Base-by-base conservation (phyloP, 192 early-diverging fungal genomes). In the Oehlia diaphana region DNA sequence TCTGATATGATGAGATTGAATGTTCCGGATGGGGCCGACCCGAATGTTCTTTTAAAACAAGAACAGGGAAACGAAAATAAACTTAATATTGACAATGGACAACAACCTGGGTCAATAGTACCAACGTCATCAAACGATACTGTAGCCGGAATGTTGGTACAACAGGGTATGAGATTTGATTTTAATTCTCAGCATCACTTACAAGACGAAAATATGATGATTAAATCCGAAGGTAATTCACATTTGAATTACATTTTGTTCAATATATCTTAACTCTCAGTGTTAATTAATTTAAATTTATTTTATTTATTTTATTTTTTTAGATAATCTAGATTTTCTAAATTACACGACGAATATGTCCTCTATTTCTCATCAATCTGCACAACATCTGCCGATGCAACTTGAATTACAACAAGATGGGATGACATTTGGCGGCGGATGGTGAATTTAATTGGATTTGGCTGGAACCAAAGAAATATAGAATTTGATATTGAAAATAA, bases 341-440 rank as follows among this genome's bases (percentile, higher is more conserved):
- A 72, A 72, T 50, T 72, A 72, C 26, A 26, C 70, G 21, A n/a
- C 71, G 28, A 31, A 28, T 33, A 50, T 53, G 28, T 2, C 42
- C 4, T 42, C 68, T 70, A 70, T 69, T 69, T 39, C 67, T 19
- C 67, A 69, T 69, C 67, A 69, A 39, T 69, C 68, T 28, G 13
- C 71, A 7, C 71, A 72, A 50, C 71, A 72, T 53, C 9, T 72
- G n/a, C 71, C 71, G 12, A 72, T 72, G 71, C 71, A 72, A 33
- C 9, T 72, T 2, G 71, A 72, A 5, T 47, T 72, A 28, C 47
- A n/a, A 49, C 71, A 72, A 72, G 71, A 72, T 53, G 71, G 71
- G n/a, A 50, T 72, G 71, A 14, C n/a, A 28, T 72, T 53, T 28
- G 26, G 71, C 28, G 28, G 71, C 47, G 47, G 71, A 70, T 70